Conservation (phyloP, 176 grass and related monocot genomes). For the Eleusine coracana region DNA sequence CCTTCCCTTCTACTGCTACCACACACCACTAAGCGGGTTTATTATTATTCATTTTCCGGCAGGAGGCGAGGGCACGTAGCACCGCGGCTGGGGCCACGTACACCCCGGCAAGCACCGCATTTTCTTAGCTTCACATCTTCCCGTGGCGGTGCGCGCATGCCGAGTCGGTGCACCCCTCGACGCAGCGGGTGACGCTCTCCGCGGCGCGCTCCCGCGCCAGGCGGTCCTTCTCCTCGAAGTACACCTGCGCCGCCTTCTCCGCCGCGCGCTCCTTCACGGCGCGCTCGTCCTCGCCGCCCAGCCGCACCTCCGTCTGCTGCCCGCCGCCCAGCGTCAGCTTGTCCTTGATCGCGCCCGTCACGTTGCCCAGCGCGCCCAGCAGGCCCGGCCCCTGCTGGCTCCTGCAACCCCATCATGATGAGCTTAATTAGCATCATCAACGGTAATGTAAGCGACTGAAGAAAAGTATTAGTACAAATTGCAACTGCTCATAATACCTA, state of each 20-base stretch:
- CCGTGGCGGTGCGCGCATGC: slow-evolving; percentile 47
- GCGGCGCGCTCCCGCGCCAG: slow-evolving; percentile 20
- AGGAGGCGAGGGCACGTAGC: background rate
- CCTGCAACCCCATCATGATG: background rate
- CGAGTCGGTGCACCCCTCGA: slow-evolving; percentile 46
- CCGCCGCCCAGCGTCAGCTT: slow-evolving; percentile 53
- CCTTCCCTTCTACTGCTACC: background rate
- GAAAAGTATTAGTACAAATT: too few species aligned
- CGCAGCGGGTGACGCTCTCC: slow-evolving; percentile 40
- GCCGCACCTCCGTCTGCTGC: background rate
- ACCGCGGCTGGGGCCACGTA: background rate
- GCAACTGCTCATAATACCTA: background rate
- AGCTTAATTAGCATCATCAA: too few species aligned
- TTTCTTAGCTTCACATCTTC: slow-evolving; percentile 31
- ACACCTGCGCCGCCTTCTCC: slow-evolving; percentile 57
- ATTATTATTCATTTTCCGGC: background rate
- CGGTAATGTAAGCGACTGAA: too few species aligned
- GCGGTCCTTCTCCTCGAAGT: slow-evolving; percentile 62
- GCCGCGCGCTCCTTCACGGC: slow-evolving; percentile 50
- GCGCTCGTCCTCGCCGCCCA: slow-evolving; percentile 34
- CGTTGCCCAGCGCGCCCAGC: slow-evolving; percentile 59
- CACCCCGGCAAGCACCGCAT: background rate
- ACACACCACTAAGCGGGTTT: background rate
- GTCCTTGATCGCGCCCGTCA: slow-evolving; percentile 77
- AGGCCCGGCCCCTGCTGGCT: slow-evolving; percentile 27